Base-by-base conservation (phyloP, 1,139 yeast genomes). In the Ogataea hybrid region DNA sequence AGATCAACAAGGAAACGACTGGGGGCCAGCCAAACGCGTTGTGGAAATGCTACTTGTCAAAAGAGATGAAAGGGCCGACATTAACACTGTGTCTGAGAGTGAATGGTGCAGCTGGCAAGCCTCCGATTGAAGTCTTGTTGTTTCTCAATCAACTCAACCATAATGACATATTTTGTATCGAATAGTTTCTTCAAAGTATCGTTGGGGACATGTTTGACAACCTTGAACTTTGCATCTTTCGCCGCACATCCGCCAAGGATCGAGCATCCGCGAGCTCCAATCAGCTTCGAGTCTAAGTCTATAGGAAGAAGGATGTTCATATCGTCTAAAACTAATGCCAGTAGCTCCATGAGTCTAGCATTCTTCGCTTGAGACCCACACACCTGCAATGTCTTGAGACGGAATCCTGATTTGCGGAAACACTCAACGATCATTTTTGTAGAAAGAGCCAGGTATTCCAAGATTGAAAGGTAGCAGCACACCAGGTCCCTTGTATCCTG, bases 281-380 rank as follows among this genome's bases (percentile, higher is more conserved):
- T 39, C 25, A 44, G 31, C 16, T 47, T 49, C 9, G 48, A 30
- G 28, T 46, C 49, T 12, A 32, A 5, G 7, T 32, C 39, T 7
- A 20, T 30, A 2, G 57, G 44, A 1, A 44, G 33, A 2, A 48
- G 35, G 10, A 46, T 34, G 4, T 42, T 32, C 38, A 53, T 53
- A 2, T 61, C 28, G 14, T 17, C 25, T 12, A 50, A 23, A 14
- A 42, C 25, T 4, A 50, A 17, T 1, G 57, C 50, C 3, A 68
- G 48, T 18, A 75, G 45, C 7, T 56, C 46, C 18, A 75, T 53
- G 38, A 77, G 64, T 37, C 81, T 57, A 9, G 25, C 16, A 50
- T 78, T 79, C 34, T 67, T 62, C 3, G 73, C 72, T 50, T 77
- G 83, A 27, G 81, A 73, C 4, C 84, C 84, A 49, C 72, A 65